A percentile compares a stretch with the other conserved stretches of the same genome.
phyloP scores from a whole-genome alignment of 2,329 filamentous ascomycete species.

The Xylariaceae sp. region DNA sequence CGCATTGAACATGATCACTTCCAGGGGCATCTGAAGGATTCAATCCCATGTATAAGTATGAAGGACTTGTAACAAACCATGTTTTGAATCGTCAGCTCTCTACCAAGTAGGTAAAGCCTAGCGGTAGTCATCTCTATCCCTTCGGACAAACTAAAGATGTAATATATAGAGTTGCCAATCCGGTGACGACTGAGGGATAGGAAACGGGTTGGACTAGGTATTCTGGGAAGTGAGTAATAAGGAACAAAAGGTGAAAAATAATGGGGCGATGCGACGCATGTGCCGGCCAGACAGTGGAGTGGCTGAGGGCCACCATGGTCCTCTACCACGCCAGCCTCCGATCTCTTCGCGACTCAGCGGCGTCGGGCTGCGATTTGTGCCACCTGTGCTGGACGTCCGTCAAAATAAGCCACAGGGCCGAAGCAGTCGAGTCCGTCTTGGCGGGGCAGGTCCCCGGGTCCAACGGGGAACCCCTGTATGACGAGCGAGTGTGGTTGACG shows the following conservation, averaged over 20 bases:
- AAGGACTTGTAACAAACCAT: neutral
- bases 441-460: neutral
- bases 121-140: neutral
- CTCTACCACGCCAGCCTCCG: conserved; percentile 17
- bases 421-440: conserved; percentile 8
- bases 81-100: neutral
- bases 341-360: conserved; percentile 18
- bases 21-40: neutral
- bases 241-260: neutral
- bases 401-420: neutral
- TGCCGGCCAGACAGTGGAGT: conserved; percentile 11
- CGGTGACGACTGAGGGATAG: neutral
- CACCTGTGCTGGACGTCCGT: conserved; percentile 12
- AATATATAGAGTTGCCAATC: neutral
- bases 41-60: neutral
- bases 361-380: conserved; percentile 16
- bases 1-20: no score
- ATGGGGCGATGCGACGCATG: conserved; percentile 16
- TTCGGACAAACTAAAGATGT: neutral
- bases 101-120: neutral
- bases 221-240: neutral
- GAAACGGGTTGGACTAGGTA: neutral
- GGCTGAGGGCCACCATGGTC: conserved; percentile 1
- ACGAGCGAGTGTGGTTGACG: conserved; percentile 18
- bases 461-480: conserved; percentile 2